Percentiles rank a stretch among this genome's conserved stretches.
Evolutionary conservation across 768 basidiomycete genomes (phyloP).

Genomic region (Amanita rimosa): DNA sequence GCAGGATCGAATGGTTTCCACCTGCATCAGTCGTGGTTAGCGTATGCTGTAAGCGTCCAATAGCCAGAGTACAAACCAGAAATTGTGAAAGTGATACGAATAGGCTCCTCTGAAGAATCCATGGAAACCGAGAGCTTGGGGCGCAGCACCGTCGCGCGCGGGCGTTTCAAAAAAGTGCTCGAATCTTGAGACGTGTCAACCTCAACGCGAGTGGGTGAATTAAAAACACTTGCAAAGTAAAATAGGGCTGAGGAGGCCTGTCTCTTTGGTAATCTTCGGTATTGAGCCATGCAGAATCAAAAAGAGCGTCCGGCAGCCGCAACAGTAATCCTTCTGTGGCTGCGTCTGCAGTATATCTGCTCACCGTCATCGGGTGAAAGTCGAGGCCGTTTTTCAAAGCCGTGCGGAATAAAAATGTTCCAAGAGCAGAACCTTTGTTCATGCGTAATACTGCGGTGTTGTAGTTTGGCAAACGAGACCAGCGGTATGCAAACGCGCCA

Average conservation of each 20-base stretch:
- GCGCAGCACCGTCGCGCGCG: conserved; percentile 55
- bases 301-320: conserved; percentile 82
- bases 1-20: conserved; percentile 88
- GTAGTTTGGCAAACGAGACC: conserved; percentile 87
- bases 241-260: conserved; percentile 87
- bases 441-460: conserved; percentile 89
- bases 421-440: conserved; percentile 82
- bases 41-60: background rate
- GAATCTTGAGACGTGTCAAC: conserved; percentile 37
- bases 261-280: conserved; percentile 84
- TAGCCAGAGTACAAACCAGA: conserved; percentile 44
- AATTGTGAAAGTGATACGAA: conserved; percentile 92
- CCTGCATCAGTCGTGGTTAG: conserved; percentile 30
- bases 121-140: conserved; percentile 75
- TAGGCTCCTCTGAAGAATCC: conserved; percentile 92
- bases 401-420: conserved; percentile 85
- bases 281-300: conserved; percentile 92
- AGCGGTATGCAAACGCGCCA: conserved; percentile 90
- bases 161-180: conserved; percentile 77
- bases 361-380: conserved; percentile 92
- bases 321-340: conserved; percentile 65
- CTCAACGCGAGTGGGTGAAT: background rate
- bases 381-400: conserved; percentile 86
- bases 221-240: conserved; percentile 52
- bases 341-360: conserved; percentile 76